Percentiles rank a stretch among this genome's conserved stretches.
Evolutionary conservation across 192 early-diverging fungal genomes (phyloP).

Genomic region (Phlyctochytrium bullatum): DNA sequence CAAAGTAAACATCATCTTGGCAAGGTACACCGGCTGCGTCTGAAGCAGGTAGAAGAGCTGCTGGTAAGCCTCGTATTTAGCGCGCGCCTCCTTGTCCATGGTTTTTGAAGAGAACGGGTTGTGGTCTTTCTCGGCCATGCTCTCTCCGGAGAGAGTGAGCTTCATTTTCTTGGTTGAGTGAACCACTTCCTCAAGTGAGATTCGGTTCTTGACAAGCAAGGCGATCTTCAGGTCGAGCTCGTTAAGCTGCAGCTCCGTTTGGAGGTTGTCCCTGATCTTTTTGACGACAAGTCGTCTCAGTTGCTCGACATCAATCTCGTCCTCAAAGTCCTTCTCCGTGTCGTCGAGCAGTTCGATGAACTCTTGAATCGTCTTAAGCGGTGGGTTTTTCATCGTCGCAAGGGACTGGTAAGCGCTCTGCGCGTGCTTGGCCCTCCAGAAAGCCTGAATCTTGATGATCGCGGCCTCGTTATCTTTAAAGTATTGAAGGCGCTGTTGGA

Average conservation of each 20-base stretch:
- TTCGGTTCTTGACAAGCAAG: conserved; percentile 90
- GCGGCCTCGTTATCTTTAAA: conserved; percentile 65
- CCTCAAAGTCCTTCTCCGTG: conserved; percentile 88
- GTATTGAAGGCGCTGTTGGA: conserved; percentile 55
- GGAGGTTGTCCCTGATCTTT: conserved; percentile 85
- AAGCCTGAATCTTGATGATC: conserved; percentile 76
- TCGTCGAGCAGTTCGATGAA: conserved; percentile 90
- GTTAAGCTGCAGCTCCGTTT: conserved; percentile 72
- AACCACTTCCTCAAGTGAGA: conserved; percentile 92
- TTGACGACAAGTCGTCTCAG: conserved; percentile 83
- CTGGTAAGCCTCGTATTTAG: conserved; percentile 79
- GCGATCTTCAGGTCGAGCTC: conserved; percentile 97
- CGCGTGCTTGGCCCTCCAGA: conserved; percentile 46
- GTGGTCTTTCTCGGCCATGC: conserved; percentile 25
- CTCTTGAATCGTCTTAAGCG: conserved; percentile 75
- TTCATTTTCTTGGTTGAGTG: conserved; percentile 53
- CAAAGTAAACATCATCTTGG: conserved; percentile 80
- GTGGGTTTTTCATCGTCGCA: conserved; percentile 61
- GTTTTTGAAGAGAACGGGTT: conserved; percentile 69
- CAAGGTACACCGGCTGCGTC: conserved; percentile 91
- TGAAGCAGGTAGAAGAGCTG: conserved; percentile 95
- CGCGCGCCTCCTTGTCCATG: conserved; percentile 83
- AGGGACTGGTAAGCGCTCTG: conserved; percentile 42
- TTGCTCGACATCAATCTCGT: conserved; percentile 84
- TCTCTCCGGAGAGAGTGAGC: conserved; percentile 3